Base-by-base conservation (phyloP, 331 rosid species). In the Acacia concinna region DNA sequence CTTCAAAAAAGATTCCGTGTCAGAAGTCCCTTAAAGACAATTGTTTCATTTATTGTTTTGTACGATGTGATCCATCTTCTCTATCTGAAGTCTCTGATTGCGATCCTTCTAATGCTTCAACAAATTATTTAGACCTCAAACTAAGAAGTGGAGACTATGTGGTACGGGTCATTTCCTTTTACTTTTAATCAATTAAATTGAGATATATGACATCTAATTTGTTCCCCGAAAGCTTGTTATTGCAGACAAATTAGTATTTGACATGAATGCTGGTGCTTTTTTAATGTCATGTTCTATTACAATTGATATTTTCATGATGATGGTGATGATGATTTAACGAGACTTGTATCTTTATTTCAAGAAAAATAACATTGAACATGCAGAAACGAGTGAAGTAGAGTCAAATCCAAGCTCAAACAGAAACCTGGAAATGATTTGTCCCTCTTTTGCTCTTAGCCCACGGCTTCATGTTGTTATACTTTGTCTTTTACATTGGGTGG, bases 61-160 rank as follows among this genome's bases (percentile, higher is more conserved):
- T 93, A 46, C 86, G 49, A 57, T 80, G 76, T 31, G 86, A 81
- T 84, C 67, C 73, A 62, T 75, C 83, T 64, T 76, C 82, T 70
- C 63, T 64, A 66, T 69, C 77, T 74, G 80, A 81, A 79, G 82
- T 68, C 52, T 84, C 88, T 34, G 83, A 84, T 81, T 77, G 52
- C 17, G 87, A 80, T 62, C 73, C 74, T 69, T 79, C 69, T 37
- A 77, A 47, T 79, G 73, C 71, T 40, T 89, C 84, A 37, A 71
- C 85, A 84, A 84, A 49, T 79, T 85, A 86, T 73, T 75, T 89
- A 44, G 87, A 86, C 84, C 82, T 88, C 82, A 85, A 81, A 66
- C 84, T 95, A 34, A 84, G 84, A 86, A 86, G 84, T 73, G 99
- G 99, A 35, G 99, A 95, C 81, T 76, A 78, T 83, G 99, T 95